Conservation (phyloP, 2,329 filamentous ascomycete species). For the Hortaea werneckii region DNA sequence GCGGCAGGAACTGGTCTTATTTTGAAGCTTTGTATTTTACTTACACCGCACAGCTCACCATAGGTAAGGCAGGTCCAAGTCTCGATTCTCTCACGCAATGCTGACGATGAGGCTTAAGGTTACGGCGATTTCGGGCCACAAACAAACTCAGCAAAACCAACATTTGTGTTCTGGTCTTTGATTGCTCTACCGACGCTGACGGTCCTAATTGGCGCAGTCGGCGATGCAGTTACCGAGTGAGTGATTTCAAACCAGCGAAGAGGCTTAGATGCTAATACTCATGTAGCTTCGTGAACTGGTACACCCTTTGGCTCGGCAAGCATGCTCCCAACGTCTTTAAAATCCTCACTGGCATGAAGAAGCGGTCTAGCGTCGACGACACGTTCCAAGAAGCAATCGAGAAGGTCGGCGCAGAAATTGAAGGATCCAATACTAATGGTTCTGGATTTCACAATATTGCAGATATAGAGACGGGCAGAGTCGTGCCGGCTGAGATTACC, state of each 20-base stretch:
- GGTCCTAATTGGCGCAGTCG: constrained; percentile 70
- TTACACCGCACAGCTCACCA: constrained; percentile 70
- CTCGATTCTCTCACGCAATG: too few relatives aligned
- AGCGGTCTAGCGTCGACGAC: constrained; percentile 3
- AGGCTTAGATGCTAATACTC: too few relatives aligned
- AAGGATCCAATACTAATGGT: not conserved
- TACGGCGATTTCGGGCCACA: constrained; percentile 70
- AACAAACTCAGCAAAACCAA: constrained; percentile 65
- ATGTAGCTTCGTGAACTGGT: constrained; percentile 6
- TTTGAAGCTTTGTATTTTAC: constrained; percentile 76
- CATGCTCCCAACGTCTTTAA: constrained; percentile 2
- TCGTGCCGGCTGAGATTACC: constrained; percentile 17
- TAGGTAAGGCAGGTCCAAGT: too few relatives aligned
- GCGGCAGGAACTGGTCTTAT: constrained; percentile 50
- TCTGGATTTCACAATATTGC: constrained; percentile 4
- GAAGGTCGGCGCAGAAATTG: not conserved
- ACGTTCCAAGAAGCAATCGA: constrained; percentile 1
- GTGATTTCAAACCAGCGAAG: too few relatives aligned
- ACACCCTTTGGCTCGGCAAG: constrained; percentile 14
- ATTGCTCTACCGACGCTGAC: constrained; percentile 80
- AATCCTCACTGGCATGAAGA: constrained; percentile 26
- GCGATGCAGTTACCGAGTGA: constrained; percentile 55
- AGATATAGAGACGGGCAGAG: constrained; percentile 2
- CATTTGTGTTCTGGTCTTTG: constrained; percentile 87
- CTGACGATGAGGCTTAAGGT: constrained; percentile 49